Base-by-base conservation (phyloP, 768 basidiomycete species). In the Amanita molliuscula region DNA sequence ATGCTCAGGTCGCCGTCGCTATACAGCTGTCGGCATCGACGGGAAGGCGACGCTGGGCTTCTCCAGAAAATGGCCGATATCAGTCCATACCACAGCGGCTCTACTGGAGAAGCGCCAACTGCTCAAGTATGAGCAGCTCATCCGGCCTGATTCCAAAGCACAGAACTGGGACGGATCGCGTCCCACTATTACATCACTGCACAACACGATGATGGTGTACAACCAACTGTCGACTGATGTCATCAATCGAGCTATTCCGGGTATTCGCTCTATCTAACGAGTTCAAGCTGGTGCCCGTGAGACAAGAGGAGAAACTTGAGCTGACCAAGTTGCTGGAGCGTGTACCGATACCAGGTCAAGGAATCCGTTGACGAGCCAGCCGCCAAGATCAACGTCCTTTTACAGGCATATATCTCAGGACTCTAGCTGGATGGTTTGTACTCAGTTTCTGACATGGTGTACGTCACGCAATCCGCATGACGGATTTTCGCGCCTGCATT, bases 401-500 rank as follows among this genome's bases (percentile, higher is more conserved):
- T 99, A 1, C 95, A 99, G 61, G 83, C 94, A 0, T 98, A 88
- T 63, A 91, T 98, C 55, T 96, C 93, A 0, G 82, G 89, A 52
- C 79, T 97, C 44, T 96, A 93, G 65, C 76, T 99, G 2, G 90
- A 95, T 55, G 92, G 88, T 89, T 91, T 54, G 88, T 88, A 0
- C 76, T 91, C 1, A n/a, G 82, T 91, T 1, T 87, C 88, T 0
- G 88, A 92, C 56, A 92, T 90, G 89, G 91, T 99, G 7, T 98
- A 93, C 61, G 87, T 99, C 2, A 90, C 93, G 52, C 96, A 99
- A 59, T 96, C 93, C 6, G 96, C 96, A 1, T 95, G 96, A 44
- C 86, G 90, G 58, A 96, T 98, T 58, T 98, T 34, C 90, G 93
- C 16, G 95, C 95, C 13, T n/a, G 88, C 97, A 61, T 97, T 93